These are phyloP conservation scores for Thelonectria discophora DNA, from an alignment of 2,329 filamentous ascomycete species.

Conservation along the genomic window DNA sequence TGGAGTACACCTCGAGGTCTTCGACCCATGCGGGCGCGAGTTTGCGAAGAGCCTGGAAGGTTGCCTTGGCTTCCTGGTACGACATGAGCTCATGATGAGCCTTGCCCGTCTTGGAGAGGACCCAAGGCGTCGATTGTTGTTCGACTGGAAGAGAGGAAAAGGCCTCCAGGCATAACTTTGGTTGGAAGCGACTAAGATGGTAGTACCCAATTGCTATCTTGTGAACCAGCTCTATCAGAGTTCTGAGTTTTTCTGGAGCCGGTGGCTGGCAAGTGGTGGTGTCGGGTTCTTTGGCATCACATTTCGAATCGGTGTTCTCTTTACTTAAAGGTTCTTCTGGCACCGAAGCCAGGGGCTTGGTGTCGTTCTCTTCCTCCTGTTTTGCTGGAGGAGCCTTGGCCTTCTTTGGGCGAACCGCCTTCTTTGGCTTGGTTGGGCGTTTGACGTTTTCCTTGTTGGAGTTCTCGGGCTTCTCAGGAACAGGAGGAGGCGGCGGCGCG, in stretches of 20 bases:
- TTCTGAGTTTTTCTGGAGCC: constrained; percentile 4
- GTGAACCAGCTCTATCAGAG: constrained; percentile 20
- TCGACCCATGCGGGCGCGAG: constrained; percentile 32
- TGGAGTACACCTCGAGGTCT: constrained; percentile 37
- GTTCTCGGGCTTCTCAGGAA: background rate
- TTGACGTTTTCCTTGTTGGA: constrained; percentile 10
- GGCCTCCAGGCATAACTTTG: constrained; percentile 26
- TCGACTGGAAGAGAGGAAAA: constrained; percentile 28
- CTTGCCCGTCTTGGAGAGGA: constrained; percentile 32
- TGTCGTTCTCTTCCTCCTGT: background rate
- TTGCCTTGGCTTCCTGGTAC: constrained; percentile 30
- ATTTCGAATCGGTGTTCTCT: constrained; percentile 2
- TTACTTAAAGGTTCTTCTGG: background rate
- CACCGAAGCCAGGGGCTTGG: background rate
- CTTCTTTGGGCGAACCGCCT: background rate
- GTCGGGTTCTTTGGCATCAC: constrained; percentile 3
- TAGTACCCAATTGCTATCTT: constrained; percentile 31
- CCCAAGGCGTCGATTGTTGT: constrained; percentile 35
- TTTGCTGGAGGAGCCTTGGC: background rate
- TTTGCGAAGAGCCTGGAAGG: constrained; percentile 29
- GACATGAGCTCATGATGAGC: constrained; percentile 34
- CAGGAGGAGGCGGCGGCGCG: background rate
- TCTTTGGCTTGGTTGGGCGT: constrained; percentile 7
- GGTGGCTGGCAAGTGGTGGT: background rate
- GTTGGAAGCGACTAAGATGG: constrained; percentile 31